Evolutionary conservation across 2,329 filamentous ascomycete species (phyloP).

Genomic region (Orbilia javanica): DNA sequence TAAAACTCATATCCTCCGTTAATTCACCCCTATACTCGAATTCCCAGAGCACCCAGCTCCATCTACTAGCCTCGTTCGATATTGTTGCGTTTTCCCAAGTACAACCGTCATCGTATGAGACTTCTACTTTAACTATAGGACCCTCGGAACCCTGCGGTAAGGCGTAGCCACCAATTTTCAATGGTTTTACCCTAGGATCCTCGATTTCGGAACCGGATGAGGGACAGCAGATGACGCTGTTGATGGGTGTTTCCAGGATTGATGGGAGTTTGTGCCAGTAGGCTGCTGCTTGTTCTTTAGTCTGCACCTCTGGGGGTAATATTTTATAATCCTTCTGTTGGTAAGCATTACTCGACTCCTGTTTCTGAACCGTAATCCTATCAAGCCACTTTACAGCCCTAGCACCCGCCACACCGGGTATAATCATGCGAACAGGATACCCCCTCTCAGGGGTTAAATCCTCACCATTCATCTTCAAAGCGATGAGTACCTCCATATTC

Average conservation of each 20-base stretch:
- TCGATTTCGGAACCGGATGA: conserved; percentile 66
- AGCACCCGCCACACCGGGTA: conserved; percentile 91
- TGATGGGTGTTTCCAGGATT: conserved; percentile 71
- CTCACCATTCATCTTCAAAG: conserved; percentile 91
- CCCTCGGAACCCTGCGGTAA: conserved; percentile 83
- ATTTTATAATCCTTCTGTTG: conserved; percentile 74
- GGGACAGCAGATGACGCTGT: conserved; percentile 70
- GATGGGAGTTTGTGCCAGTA: conserved; percentile 70
- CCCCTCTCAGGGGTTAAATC: conserved; percentile 84
- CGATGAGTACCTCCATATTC: conserved; percentile 85
- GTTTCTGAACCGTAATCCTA: conserved; percentile 79
- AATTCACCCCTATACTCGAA: conserved; percentile 66
- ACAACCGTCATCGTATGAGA: conserved; percentile 85
- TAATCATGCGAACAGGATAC: conserved; percentile 83
- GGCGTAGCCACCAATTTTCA: conserved; percentile 73
- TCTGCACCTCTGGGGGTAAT: conserved; percentile 69
- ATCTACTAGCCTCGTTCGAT: conserved; percentile 66
- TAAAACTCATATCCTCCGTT: conserved; percentile 67
- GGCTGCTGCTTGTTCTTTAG: conserved; percentile 68
- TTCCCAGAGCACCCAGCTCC: conserved; percentile 72
- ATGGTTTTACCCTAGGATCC: conserved; percentile 29
- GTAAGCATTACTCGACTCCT: conserved; percentile 71
- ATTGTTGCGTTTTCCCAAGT: conserved; percentile 77
- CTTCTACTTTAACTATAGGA: conserved; percentile 82
- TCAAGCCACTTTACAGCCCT: conserved; percentile 94